Evolutionary conservation across 2,329 filamentous ascomycete species (phyloP).

Genomic region (Epichloe elymi): DNA sequence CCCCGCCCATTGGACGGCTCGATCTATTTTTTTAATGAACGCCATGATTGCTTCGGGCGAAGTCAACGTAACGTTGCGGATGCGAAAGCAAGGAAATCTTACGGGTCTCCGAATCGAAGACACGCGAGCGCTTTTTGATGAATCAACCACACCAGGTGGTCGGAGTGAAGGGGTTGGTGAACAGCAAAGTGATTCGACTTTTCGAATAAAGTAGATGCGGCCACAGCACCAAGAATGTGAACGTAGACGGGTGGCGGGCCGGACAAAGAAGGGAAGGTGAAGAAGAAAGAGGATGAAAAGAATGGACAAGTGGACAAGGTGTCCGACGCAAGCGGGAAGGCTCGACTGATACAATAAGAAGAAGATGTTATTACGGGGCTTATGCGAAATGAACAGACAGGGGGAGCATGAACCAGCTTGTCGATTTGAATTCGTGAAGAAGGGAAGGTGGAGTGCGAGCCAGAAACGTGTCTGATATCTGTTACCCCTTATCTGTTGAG

Average conservation of each 20-base stretch:
- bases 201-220: not conserved
- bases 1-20: slow-evolving; percentile 94
- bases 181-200: not conserved
- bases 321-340: not conserved
- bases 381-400: not conserved
- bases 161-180: not conserved
- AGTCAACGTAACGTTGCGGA: not conserved
- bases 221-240: not conserved
- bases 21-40: slow-evolving; percentile 75
- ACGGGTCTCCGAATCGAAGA: not conserved
- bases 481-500: not conserved
- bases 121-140: not conserved
- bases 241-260: not conserved
- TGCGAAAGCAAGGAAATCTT: not conserved
- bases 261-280: slow-evolving; percentile 1
- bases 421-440: not conserved
- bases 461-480: not conserved
- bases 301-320: not conserved
- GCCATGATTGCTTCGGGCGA: slow-evolving; percentile 28
- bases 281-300: not conserved
- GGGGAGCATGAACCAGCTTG: not conserved
- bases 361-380: not conserved
- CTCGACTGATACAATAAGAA: not conserved
- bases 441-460: not conserved
- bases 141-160: not conserved